Conservation (phyloP, 805 yeast genomes). For the Citeromyces matritensis region DNA sequence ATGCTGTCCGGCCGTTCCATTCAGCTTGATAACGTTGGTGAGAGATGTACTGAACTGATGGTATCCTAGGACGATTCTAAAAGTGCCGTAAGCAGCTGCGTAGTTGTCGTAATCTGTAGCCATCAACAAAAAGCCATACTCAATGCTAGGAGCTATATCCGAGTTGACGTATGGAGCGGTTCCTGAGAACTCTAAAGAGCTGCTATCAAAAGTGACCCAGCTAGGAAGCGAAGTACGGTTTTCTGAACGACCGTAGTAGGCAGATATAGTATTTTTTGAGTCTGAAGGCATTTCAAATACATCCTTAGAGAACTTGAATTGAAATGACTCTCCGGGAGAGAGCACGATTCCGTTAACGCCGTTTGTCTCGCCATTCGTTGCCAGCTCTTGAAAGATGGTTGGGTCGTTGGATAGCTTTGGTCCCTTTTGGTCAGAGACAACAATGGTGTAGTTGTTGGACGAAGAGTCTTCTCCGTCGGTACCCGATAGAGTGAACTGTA, state of each 20-base stretch:
- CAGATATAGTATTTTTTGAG: constrained; percentile 33
- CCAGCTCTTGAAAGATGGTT: constrained; percentile 35
- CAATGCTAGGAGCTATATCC: constrained; percentile 72
- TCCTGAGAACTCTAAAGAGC: constrained; percentile 59
- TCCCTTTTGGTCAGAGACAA: constrained; percentile 43
- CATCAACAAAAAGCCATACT: constrained; percentile 54
- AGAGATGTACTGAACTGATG: constrained; percentile 63
- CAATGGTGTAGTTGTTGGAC: constrained; percentile 36
- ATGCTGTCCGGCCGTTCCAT: constrained; percentile 48
- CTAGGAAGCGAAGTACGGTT: constrained; percentile 83
- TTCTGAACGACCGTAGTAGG: constrained; percentile 68
- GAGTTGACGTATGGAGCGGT: constrained; percentile 82
- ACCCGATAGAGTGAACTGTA: constrained; percentile 45
- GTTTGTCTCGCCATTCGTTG: constrained; percentile 58
- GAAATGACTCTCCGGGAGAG: constrained; percentile 52
- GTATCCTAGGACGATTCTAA: constrained; percentile 74
- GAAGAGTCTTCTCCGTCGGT: constrained; percentile 40
- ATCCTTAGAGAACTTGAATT: constrained; percentile 43
- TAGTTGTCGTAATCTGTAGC: constrained; percentile 70
- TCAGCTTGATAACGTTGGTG: constrained; percentile 38
- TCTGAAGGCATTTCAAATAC: constrained; percentile 34
- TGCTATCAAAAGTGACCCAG: constrained; percentile 66
- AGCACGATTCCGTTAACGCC: constrained; percentile 65
- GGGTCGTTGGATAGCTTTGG: constrained; percentile 27
- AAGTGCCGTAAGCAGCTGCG: constrained; percentile 54